Evolutionary conservation across 2,329 filamentous ascomycete genomes (phyloP).

Genomic region (Sclerotinia borealis): DNA sequence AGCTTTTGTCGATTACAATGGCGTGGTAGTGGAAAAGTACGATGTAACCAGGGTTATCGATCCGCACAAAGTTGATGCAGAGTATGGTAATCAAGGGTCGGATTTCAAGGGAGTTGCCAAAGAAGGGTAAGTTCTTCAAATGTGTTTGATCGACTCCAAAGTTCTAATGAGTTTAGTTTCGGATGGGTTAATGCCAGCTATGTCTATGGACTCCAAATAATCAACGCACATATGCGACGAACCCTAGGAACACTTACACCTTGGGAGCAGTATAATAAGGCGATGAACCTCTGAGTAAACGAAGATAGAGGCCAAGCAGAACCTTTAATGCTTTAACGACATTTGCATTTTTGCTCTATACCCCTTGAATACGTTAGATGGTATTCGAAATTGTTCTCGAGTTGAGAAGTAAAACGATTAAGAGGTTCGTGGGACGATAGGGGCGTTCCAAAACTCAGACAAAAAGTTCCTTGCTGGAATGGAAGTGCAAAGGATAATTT

Average conservation of each 20-base stretch:
- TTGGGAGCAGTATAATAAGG: conserved; percentile 36
- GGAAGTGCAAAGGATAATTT: neutral
- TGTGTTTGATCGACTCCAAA: neutral
- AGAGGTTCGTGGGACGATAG: neutral
- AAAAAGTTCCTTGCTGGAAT: neutral
- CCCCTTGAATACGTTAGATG: neutral
- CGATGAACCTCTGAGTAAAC: conserved; percentile 12
- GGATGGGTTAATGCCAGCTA: conserved; percentile 99
- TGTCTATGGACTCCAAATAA: conserved; percentile 82
- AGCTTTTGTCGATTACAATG: conserved; percentile 97
- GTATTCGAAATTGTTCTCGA: neutral
- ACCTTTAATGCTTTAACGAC: neutral
- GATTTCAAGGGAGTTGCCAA: conserved; percentile 95
- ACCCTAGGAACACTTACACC: conserved; percentile 83
- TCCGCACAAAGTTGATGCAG: conserved; percentile 88
- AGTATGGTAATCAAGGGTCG: conserved; percentile 94
- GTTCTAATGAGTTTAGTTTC: conserved; percentile 55
- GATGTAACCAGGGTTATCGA: conserved; percentile 87
- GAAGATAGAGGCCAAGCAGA: neutral
- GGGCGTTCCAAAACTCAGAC: neutral
- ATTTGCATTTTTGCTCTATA: conserved; percentile 7
- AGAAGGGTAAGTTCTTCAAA: conserved; percentile 68
- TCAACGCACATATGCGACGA: conserved; percentile 83
- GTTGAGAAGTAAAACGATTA: neutral
- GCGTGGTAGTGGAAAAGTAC: conserved; percentile 97